A percentile compares a stretch with the other conserved stretches of the same genome.
These are phyloP conservation scores for Datisca glomerata DNA, from an alignment of 306 rosid species.

Conservation along the genomic window DNA sequence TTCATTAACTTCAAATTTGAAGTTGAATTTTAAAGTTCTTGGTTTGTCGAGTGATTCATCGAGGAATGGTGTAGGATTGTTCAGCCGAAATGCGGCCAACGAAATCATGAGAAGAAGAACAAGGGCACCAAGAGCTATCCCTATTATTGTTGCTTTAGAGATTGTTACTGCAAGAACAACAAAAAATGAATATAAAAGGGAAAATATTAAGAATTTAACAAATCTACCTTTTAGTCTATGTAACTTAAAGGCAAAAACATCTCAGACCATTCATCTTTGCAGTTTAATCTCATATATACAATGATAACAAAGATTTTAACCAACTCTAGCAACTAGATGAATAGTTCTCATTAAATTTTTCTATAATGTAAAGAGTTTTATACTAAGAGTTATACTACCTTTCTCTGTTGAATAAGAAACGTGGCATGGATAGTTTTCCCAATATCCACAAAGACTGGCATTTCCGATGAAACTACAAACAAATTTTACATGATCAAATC, in stretches of 20 bases:
- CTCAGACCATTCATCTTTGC: too few species aligned
- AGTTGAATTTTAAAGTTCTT: slow-evolving; percentile 22
- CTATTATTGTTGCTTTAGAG: slow-evolving; percentile 88
- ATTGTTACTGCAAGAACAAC: slow-evolving; percentile 39
- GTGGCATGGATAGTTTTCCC: slow-evolving; percentile 64
- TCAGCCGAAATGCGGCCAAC: slow-evolving; percentile 70
- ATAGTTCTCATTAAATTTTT: too few species aligned
- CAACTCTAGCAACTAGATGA: too few species aligned
- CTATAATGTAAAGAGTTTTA: too few species aligned
- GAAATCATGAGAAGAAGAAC: slow-evolving; percentile 87
- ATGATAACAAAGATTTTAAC: too few species aligned
- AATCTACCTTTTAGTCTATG: too few species aligned
- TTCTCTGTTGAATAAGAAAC: slow-evolving; percentile 47
- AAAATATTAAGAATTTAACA: too few species aligned
- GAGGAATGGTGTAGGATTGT: slow-evolving; percentile 54
- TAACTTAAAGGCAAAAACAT: too few species aligned
- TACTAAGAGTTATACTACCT: too few species aligned
- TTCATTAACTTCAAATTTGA: neutral
- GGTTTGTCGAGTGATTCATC: slow-evolving; percentile 91
- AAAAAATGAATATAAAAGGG: too few species aligned
- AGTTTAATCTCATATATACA: too few species aligned
- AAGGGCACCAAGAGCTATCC: slow-evolving; percentile 90
- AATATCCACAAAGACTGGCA: slow-evolving; percentile 70
- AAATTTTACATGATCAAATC: neutral
- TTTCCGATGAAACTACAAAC: slow-evolving; percentile 76